phyloP scores from a whole-genome alignment of 192 early-diverging fungal genomes.

The Mortierella antarctica region DNA sequence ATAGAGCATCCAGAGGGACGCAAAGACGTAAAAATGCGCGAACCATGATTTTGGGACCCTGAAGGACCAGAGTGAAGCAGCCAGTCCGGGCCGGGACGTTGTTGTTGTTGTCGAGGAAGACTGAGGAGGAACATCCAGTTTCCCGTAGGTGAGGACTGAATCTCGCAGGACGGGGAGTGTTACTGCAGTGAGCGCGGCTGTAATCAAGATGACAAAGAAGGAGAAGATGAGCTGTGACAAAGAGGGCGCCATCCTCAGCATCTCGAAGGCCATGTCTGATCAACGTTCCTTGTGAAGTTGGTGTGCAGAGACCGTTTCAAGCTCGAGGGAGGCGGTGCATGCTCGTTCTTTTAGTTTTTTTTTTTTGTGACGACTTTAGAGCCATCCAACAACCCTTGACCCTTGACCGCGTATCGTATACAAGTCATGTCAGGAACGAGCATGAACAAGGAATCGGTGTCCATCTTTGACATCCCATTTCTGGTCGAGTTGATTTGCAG shows the following conservation, averaged over 20 bases:
- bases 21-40: conserved; percentile 63
- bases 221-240: conserved; percentile 33
- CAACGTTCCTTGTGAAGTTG: too few species aligned
- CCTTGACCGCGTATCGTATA: too few species aligned
- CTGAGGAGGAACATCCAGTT: conserved; percentile 25
- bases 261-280: too few species aligned
- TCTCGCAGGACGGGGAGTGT: conserved; percentile 21
- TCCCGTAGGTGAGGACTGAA: conserved; percentile 42
- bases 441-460: too few species aligned
- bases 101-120: neutral
- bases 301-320: too few species aligned
- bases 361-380: too few species aligned
- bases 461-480: too few species aligned
- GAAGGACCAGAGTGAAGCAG: conserved; percentile 5
- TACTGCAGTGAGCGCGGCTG: conserved; percentile 14
- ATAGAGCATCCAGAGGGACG: conserved; percentile 40
- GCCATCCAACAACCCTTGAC: too few species aligned
- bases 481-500: too few species aligned
- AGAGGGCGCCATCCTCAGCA: conserved; percentile 1
- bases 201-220: conserved; percentile 29
- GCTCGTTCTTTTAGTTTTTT: too few species aligned
- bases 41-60: conserved; percentile 65
- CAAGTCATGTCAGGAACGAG: too few species aligned
- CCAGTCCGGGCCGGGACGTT: neutral
- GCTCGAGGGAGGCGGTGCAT: too few species aligned